Conservation (phyloP, 768 basidiomycete species). For the Vishniacozyma victoriae region DNA sequence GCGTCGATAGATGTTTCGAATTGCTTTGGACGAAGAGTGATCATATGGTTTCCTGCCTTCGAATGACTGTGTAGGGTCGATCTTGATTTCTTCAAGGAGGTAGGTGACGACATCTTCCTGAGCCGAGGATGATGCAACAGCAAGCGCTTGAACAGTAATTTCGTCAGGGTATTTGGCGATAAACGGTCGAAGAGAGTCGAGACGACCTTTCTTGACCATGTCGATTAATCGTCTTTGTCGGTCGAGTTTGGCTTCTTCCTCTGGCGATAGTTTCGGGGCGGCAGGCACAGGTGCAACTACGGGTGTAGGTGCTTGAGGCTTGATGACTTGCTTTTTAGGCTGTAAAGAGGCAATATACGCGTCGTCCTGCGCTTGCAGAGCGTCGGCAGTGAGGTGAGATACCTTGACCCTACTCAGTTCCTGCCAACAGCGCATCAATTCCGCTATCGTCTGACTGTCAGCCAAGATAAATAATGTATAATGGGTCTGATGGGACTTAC, state of each 20-base stretch:
- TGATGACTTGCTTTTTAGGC: conserved; percentile 65
- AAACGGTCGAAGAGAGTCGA: conserved; percentile 74
- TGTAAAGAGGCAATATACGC: conserved; percentile 74
- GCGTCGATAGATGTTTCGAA: conserved; percentile 82
- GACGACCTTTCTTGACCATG: conserved; percentile 77
- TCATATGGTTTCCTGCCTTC: conserved; percentile 71
- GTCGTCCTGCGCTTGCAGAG: conserved; percentile 77
- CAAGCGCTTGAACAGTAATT: conserved; percentile 73
- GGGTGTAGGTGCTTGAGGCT: conserved; percentile 47
- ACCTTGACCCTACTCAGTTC: conserved; percentile 81
- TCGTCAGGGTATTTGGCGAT: conserved; percentile 65
- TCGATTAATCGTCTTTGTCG: conserved; percentile 80
- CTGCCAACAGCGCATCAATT: conserved; percentile 74
- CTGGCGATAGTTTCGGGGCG: conserved; percentile 62
- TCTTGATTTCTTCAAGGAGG: conserved; percentile 68
- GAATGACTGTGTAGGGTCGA: conserved; percentile 63
- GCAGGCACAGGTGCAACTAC: conserved; percentile 53
- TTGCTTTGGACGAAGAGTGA: conserved; percentile 62
- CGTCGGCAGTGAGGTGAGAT: conserved; percentile 79
- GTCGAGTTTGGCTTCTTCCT: conserved; percentile 71
- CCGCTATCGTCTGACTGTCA: conserved; percentile 69
- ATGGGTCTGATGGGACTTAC: conserved; percentile 59
- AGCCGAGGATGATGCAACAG: conserved; percentile 64
- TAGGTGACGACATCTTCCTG: conserved; percentile 71
- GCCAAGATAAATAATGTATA: background rate